Conservation (phyloP, 805 yeast species). For the Candida xiaguanensis region DNA sequence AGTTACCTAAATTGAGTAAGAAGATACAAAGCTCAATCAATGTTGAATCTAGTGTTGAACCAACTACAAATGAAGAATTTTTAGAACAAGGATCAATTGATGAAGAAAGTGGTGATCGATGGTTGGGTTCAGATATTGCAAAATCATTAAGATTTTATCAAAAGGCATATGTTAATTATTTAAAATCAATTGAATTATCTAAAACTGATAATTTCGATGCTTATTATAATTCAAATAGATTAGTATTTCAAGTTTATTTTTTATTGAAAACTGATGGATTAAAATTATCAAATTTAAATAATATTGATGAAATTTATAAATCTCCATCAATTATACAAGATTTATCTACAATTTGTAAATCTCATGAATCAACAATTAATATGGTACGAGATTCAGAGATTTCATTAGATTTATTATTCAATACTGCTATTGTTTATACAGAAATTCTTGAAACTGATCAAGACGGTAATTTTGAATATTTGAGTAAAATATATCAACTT, state of each 20-base stretch:
- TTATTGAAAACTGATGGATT: conserved; percentile 50
- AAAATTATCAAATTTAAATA: conserved; percentile 23
- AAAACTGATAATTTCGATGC: conserved; percentile 35
- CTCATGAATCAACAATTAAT: conserved; percentile 36
- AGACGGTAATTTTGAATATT: conserved; percentile 14
- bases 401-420: conserved; percentile 45
- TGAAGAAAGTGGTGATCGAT: conserved; percentile 75
- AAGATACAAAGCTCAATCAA: background rate
- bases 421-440: conserved; percentile 44
- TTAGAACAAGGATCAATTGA: conserved; percentile 55
- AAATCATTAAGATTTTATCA: conserved; percentile 66
- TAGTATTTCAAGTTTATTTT: conserved; percentile 55
- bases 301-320: conserved; percentile 31
- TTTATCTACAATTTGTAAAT: conserved; percentile 28
- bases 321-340: conserved; percentile 38
- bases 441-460: conserved; percentile 42
- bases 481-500: conserved; percentile 15
- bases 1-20: conserved; percentile 3
- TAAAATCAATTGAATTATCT: conserved; percentile 26
- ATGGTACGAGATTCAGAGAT: conserved; percentile 14
- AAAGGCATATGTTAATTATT: conserved; percentile 47
- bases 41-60: conserved; percentile 10
- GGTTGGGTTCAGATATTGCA: conserved; percentile 63
- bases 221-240: conserved; percentile 55
- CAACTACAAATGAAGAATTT: conserved; percentile 47